A percentile compares a stretch with the other conserved stretches of the same genome.
Conservation (phyloP, 129 eudicot genomes). For the Tagetes erecta region DNA sequence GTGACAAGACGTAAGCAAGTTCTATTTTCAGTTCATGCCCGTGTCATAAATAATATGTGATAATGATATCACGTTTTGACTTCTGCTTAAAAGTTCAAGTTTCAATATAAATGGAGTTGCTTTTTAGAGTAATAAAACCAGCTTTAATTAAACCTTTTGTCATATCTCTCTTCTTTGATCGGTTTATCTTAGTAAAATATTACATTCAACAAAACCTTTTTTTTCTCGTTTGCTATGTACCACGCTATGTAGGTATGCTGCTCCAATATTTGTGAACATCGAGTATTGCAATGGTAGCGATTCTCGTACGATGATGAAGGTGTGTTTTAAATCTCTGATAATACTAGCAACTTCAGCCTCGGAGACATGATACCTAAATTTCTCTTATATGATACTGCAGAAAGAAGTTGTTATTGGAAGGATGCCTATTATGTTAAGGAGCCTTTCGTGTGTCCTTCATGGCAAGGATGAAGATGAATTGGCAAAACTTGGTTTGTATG, state of each 20-base stretch:
- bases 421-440: constrained; percentile 93
- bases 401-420: constrained; percentile 64
- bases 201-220: too few species aligned
- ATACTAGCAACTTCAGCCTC: constrained; percentile 18
- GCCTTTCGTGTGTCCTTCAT: constrained; percentile 60
- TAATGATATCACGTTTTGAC: too few species aligned
- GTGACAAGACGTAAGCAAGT: constrained; percentile 69
- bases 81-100: too few species aligned
- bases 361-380: constrained; percentile 15
- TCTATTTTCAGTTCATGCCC: not conserved
- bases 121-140: too few species aligned
- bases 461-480: constrained; percentile 89
- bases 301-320: constrained; percentile 43
- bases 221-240: not conserved
- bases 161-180: too few species aligned
- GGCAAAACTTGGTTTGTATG: constrained; percentile 62
- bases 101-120: too few species aligned
- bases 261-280: constrained; percentile 73
- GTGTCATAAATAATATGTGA: constrained; percentile 7
- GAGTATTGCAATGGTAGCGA: constrained; percentile 51
- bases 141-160: too few species aligned
- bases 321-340: constrained; percentile 19
- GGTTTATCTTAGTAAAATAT: not conserved
- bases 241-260: constrained; percentile 63
- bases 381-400: constrained; percentile 41